phyloP scores from a whole-genome alignment of 345 rosid genomes.

The Triadica sebifera region DNA sequence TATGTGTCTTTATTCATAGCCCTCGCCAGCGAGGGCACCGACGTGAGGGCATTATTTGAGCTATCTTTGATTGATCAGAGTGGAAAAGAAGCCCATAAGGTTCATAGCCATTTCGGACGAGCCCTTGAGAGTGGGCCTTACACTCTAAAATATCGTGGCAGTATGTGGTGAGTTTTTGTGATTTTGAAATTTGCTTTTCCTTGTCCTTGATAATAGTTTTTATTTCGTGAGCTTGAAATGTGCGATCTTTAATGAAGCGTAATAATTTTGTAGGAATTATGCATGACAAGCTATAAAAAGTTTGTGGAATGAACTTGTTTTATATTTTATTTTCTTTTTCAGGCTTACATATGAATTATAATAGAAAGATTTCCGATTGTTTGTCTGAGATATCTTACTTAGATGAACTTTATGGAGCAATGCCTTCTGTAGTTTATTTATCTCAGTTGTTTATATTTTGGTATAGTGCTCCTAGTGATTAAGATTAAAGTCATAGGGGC shows the following conservation, averaged over 20 bases:
- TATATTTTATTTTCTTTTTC: neutral
- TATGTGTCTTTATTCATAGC: constrained; percentile 68
- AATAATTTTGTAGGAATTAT: neutral
- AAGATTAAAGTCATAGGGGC: neutral
- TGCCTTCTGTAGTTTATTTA: neutral
- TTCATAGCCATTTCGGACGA: constrained; percentile 77
- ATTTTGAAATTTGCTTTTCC: neutral
- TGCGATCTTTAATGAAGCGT: neutral
- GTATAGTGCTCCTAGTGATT: neutral
- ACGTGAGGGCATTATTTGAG: constrained; percentile 72
- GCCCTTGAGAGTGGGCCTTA: constrained; percentile 70
- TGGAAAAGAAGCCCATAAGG: constrained; percentile 63
- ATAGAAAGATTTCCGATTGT: neutral
- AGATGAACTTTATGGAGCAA: neutral
- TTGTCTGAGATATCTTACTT: neutral
- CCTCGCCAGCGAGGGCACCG: constrained; percentile 66
- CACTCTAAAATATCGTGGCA: constrained; percentile 66
- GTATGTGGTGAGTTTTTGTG: constrained; percentile 65
- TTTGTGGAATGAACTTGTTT: neutral
- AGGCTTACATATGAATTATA: neutral
- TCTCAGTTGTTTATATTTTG: neutral
- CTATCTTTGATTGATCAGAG: constrained; percentile 73
- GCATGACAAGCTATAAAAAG: neutral
- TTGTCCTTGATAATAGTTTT: neutral
- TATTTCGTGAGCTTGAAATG: neutral